Base-by-base conservation (phyloP, 2,329 filamentous ascomycete genomes). In the Fusarium nisikadoi region DNA sequence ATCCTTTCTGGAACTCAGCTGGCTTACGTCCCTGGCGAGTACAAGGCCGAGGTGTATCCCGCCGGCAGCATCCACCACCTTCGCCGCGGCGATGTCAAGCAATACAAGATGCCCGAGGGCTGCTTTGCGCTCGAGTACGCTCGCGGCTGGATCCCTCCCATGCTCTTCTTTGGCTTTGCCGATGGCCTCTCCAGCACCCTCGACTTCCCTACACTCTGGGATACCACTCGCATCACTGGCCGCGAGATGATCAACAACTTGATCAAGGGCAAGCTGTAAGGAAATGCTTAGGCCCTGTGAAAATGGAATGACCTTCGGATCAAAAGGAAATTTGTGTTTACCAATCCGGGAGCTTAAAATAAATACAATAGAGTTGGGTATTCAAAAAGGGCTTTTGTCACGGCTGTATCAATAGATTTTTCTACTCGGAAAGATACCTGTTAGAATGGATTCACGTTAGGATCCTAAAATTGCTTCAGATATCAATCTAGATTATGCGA, bases 141-240 rank as follows among this genome's bases (percentile, higher is more conserved):
- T 50, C 87, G 92, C 74, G 94, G 94, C 71, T 97, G 94, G 93
- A 97, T 97, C 82, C 94, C 94, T 50, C 93, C 93, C 64, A 97
- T 97, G 94, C 85, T 97, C 56, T 92, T 93, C 81, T 97, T 97
- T 81, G 94, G 94, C 67, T 95, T 92, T 81, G 93, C 94, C 71
- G 94, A 97, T 82, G 90, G 89, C 50, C 86, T 97, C 65, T 89
- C 87, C 60, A 94, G 91, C 82, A 97, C 94, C 8, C 85, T 97
- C 73, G 94, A 97, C 82, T 88, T 97, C 79, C 90, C 89, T n/a
- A 97, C 94, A 4, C 82, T 97, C 77, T 96, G 92, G 92, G 88
- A 88, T 77, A 97, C 93, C n/a, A 89, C 89, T 38, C 86, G 84
- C 72, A 86, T 95, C 67, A 97, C 94, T 3, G 94, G 85, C 5